Percentiles rank a stretch among this genome's conserved stretches.
Conservation (phyloP, 768 basidiomycete species). For the Russula virescens region DNA sequence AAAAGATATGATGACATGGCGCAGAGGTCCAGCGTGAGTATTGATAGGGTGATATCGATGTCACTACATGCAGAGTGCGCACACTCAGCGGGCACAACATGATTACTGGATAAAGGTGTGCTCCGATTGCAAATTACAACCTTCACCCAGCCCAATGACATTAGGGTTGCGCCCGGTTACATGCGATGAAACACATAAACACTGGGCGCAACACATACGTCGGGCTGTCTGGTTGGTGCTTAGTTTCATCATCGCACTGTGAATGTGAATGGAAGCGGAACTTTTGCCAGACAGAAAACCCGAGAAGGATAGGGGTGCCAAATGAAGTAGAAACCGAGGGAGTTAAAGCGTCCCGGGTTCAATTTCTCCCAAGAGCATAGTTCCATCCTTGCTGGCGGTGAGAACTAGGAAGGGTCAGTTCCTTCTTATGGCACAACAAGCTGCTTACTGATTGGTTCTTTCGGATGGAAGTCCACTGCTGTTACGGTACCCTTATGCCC, state of each 20-base stretch:
- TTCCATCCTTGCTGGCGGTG: conserved; percentile 88
- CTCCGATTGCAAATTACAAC: conserved; percentile 27
- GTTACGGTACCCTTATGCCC: conserved; percentile 97
- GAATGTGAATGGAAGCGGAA: conserved; percentile 4
- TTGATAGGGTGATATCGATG: neutral
- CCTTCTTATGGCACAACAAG: neutral
- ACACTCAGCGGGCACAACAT: neutral
- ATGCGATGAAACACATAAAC: conserved; percentile 8
- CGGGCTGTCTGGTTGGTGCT: conserved; percentile 23
- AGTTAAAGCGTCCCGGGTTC: conserved; percentile 45
- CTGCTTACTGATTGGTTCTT: conserved; percentile 84
- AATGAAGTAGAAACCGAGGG: neutral
- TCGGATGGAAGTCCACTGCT: conserved; percentile 93
- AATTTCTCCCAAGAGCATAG: conserved; percentile 88
- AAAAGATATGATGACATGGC: neutral
- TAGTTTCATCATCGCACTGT: conserved; percentile 22
- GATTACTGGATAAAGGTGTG: conserved; percentile 2
- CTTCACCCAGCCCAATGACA: conserved; percentile 18
- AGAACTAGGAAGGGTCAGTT: conserved; percentile 50
- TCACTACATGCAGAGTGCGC: neutral
- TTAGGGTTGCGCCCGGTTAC: conserved; percentile 15
- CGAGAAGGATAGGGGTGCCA: neutral
- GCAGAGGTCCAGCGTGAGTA: neutral
- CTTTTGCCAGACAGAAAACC: neutral
- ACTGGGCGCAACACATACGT: neutral